These are phyloP conservation scores for Forsythia viridissima DNA, from an alignment of 257 asterid species.

Conservation along the genomic window DNA sequence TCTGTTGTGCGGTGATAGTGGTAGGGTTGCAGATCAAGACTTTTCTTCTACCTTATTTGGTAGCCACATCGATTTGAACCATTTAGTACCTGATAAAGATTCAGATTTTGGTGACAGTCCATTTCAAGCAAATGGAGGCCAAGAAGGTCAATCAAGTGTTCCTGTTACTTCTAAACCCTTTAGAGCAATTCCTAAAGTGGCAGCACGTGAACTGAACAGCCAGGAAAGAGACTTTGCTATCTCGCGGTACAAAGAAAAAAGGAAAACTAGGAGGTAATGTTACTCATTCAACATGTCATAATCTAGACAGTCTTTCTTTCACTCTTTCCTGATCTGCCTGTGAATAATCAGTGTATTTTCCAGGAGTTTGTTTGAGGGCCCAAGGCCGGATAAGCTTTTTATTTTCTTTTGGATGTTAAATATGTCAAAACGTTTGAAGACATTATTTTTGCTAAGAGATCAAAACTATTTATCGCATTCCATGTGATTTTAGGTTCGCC, in stretches of 20 bases:
- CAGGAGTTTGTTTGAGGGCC: not conserved
- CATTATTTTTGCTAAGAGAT: too few species aligned
- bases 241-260: slow-evolving; percentile 88
- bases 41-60: slow-evolving; percentile 43
- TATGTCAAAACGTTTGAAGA: too few species aligned
- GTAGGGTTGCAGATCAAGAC: slow-evolving; percentile 45
- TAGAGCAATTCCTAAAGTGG: slow-evolving; percentile 40
- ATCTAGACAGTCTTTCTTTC: not conserved
- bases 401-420: too few species aligned
- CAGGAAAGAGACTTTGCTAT: slow-evolving; percentile 83
- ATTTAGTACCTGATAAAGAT: slow-evolving; percentile 67
- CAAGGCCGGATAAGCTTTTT: too few species aligned
- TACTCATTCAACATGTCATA: not conserved
- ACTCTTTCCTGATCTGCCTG: not conserved
- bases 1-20: slow-evolving; percentile 40
- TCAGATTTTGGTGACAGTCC: slow-evolving; percentile 47
- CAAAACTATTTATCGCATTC: too few species aligned
- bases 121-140: slow-evolving; percentile 36
- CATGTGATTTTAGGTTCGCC: too few species aligned
- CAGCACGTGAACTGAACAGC: slow-evolving; percentile 63
- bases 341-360: not conserved
- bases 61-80: slow-evolving; percentile 47
- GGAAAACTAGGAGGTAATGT: slow-evolving; percentile 82
- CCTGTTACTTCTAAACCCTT: slow-evolving; percentile 35
- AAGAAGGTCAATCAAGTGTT: slow-evolving; percentile 43